Evolutionary conservation across 805 yeast species (phyloP), one percentile per base, ranked within the genome.

Genomic region (Candida xyloterini): DNA sequence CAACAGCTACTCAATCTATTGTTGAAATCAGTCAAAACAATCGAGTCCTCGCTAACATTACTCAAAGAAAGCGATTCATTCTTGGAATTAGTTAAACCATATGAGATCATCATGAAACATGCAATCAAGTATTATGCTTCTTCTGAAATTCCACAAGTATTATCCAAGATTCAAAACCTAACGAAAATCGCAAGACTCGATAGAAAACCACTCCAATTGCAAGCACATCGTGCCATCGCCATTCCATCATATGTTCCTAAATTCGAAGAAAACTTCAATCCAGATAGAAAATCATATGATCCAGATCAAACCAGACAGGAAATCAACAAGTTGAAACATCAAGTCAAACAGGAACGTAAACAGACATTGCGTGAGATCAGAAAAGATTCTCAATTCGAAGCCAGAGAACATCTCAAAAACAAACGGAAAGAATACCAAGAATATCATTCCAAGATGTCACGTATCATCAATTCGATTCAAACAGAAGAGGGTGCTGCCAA

Each of bases 401-500:
- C 96, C 20, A 77, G 96, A 57, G 88, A 89, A 65, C 84, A 80
- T 59, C 81, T 90, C 55, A 70, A 72, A 35, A 89, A 80, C 59
- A 85, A 87, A 76, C 84, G 86, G 64, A 67, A 71, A 40, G 78
- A 78, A 54, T 81, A 87, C 55, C 74, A 75, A 29, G 90, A 76
- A 8, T 93, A 93, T 62, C 98, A 93, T 62, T 73, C 79, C 51
- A 90, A 87, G 71, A 86, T 93, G 88, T 84, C 95, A 30, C 76
- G 76, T 51, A 82, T 93, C 59, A 80, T 84, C 59, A 85, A 90
- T 53, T 78, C 90, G 40, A 87, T 93, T 56, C 85, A 84, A 47
- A 89, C 96, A 4, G 89, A 84, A 53, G 97, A 91, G 70, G 98
- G 98, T 57, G 86, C 93, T 5, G 97, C 88, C 59, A 85, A 87